A percentile compares a stretch with the other conserved stretches of the same genome.
These are phyloP conservation scores for Acer campestre DNA, from an alignment of 345 rosid species.

Conservation along the genomic window DNA sequence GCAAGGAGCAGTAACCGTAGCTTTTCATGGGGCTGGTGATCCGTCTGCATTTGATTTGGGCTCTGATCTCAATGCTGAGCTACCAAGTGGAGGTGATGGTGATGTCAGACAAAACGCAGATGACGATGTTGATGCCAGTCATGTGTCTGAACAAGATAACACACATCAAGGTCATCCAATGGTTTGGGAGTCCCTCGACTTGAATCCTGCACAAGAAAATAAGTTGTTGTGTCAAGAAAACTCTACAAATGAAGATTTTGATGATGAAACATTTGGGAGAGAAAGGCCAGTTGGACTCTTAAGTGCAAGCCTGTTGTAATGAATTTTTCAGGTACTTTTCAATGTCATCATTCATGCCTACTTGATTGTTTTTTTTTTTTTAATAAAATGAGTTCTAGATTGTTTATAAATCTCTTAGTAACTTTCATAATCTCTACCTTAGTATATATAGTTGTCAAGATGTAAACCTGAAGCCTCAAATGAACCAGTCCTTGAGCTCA, in stretches of 20 bases:
- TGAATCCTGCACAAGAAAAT: slow-evolving; percentile 54
- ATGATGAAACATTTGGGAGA: slow-evolving; percentile 61
- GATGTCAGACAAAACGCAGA: slow-evolving; percentile 58
- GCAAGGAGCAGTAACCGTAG: slow-evolving; percentile 71
- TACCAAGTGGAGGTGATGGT: slow-evolving; percentile 45
- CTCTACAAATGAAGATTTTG: slow-evolving; percentile 88
- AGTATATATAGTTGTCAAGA: background rate
- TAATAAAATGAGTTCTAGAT: slow-evolving; percentile 9
- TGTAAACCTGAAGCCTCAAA: background rate
- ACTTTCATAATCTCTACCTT: background rate
- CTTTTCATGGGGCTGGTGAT: slow-evolving; percentile 55
- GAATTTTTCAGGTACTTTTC: slow-evolving; percentile 52
- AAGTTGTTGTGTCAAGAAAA: slow-evolving; percentile 80
- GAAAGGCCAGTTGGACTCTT: slow-evolving; percentile 51
- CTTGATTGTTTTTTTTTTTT: background rate
- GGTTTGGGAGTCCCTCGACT: slow-evolving; percentile 60
- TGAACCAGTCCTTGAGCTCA: background rate
- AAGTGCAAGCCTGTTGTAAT: slow-evolving; percentile 51
- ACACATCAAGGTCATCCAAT: slow-evolving; percentile 45
- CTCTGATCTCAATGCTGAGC: slow-evolving; percentile 66
- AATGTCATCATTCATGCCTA: background rate
- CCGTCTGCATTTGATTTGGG: slow-evolving; percentile 69
- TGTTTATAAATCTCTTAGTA: background rate
- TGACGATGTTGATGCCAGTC: slow-evolving; percentile 45
- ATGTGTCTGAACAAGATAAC: slow-evolving; percentile 40